These are phyloP conservation scores for Talaromyces atroroseus DNA, from an alignment of 2,329 filamentous ascomycete species.

Conservation along the genomic window DNA sequence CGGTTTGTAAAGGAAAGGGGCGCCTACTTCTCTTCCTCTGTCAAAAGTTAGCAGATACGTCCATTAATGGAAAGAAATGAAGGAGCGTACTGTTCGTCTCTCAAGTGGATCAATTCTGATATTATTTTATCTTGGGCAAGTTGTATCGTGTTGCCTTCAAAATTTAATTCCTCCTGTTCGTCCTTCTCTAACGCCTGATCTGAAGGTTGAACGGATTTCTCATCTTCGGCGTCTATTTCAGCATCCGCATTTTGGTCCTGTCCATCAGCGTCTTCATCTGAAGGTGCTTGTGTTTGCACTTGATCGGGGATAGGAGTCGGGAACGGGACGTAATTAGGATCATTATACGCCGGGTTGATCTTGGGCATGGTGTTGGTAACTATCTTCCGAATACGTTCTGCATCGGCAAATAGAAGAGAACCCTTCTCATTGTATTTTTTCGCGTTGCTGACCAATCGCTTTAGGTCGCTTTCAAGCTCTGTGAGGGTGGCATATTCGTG, in stretches of 20 bases:
- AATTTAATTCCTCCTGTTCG: conserved; percentile 54
- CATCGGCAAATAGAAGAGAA: conserved; percentile 71
- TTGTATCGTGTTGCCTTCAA: conserved; percentile 71
- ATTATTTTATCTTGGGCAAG: conserved; percentile 82
- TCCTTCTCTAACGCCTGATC: conserved; percentile 41
- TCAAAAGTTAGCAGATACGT: conserved; percentile 15
- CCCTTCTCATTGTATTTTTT: conserved; percentile 75
- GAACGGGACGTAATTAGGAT: conserved; percentile 62
- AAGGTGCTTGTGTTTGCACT: background rate
- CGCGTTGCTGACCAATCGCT: conserved; percentile 80
- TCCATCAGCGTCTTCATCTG: conserved; percentile 17
- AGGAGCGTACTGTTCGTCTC: conserved; percentile 12
- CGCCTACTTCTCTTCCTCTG: conserved; percentile 62
- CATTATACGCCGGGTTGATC: conserved; percentile 75
- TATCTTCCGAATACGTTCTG: conserved; percentile 79
- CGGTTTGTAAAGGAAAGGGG: conserved; percentile 73
- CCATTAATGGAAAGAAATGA: background rate
- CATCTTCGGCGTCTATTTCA: conserved; percentile 21
- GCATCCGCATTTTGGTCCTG: conserved; percentile 20
- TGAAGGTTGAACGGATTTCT: conserved; percentile 14
- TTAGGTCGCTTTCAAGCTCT: conserved; percentile 75
- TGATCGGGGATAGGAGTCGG: conserved; percentile 65
- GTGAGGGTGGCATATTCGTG: conserved; percentile 66
- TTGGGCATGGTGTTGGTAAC: conserved; percentile 84
- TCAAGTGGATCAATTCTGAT: conserved; percentile 54